Evolutionary conservation across 805 yeast species (phyloP), one percentile per base, ranked within the genome.

Genomic region (Candida dendrica): DNA sequence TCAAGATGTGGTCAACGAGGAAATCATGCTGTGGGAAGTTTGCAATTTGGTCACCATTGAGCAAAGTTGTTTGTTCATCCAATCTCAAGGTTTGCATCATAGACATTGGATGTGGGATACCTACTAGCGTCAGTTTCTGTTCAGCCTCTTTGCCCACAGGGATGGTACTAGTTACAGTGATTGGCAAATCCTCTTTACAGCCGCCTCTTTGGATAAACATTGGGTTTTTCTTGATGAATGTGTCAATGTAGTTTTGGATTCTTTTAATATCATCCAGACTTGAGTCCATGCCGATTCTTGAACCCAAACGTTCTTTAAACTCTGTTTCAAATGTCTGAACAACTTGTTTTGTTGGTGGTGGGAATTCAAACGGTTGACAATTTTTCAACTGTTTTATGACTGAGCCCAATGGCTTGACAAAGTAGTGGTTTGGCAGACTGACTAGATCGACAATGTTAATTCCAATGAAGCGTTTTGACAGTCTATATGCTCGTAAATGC

Each of bases 41-140:
- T 3, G 41, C 17, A 19, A 27, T 26, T 24, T 36, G 34, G 16
- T 29, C 39, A 31, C 36, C 40, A 9, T 46, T 42, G 17, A 47
- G 20, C 34, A 42, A 43, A 2, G 10, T 27, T 4, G 13, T n/a
- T 15, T 43, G 43, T 26, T 43, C 46, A 17, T 45, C 42, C 32
- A 43, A 38, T n/a, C 44, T 35, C 17, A 51, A 33, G 1, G 49
- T 47, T 2, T 47, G 36, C 3, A 46, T 24, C 1, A 41, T 35
- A 1, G 53, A 49, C 1, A 47, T 20, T 9, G 55, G 53, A 38
- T 51, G 55, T 33, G 55, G 55, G 1, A 49, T 14, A 1, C 46
- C 14, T 10, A 51, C 40, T 7, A 51, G 18, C n/a, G 44, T 51
- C n/a, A 51, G 17, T 1, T 36, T 27, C 3, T 30, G 26, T 3